Base-by-base conservation (phyloP, 2,329 filamentous ascomycete species). In the Fusarium longipes region DNA sequence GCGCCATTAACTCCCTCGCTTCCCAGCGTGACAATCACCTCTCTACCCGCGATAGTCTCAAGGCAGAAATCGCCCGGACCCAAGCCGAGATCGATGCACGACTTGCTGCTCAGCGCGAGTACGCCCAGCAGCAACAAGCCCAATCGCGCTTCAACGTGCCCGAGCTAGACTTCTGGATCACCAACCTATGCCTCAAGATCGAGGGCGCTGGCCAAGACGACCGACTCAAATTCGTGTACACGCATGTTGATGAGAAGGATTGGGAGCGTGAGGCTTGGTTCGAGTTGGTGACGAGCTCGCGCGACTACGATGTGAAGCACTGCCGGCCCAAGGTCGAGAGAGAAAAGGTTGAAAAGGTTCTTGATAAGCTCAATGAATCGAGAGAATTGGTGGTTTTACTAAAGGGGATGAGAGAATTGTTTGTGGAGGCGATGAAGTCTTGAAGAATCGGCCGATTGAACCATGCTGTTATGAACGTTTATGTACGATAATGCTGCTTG, bases 121-220 rank as follows among this genome's bases (percentile, higher is more conserved):
- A 92, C 76, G 89, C 91, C 45, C 86, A 87, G 65, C 89, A 93
- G 71, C 83, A 97, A 35, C 93, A 96, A 73, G 87, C 90, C 3
- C 95, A 98, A 80, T 88, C 91, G 53, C 88, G 93, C 32, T 92
- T 95, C 79, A 98, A 99, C 79, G 87, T 92, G 40, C 96, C 96
- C 0, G 96, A 99, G 81, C 85, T 99, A 43, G 92, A 94, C 70
- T 98, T 98, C 77, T 99, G 96, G 96, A 92, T 97, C 77, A 91
- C 91, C 54, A 96, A 95, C 76, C 82, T 99, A 61, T 94, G 95
- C 59, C 79, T 98, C 76, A 85, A 91, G 63, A 96, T 99, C 74
- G 95, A 98, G 76, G 95, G 95, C 3, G 92, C 92, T 0, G 94
- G 93, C 2, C 87, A 88, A 75, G 89, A 92, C 65, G 94, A 97